Percentiles rank a stretch among this genome's conserved stretches.
Evolutionary conservation across 257 asterid genomes (phyloP).

Genomic region (Prunella vulgaris): DNA sequence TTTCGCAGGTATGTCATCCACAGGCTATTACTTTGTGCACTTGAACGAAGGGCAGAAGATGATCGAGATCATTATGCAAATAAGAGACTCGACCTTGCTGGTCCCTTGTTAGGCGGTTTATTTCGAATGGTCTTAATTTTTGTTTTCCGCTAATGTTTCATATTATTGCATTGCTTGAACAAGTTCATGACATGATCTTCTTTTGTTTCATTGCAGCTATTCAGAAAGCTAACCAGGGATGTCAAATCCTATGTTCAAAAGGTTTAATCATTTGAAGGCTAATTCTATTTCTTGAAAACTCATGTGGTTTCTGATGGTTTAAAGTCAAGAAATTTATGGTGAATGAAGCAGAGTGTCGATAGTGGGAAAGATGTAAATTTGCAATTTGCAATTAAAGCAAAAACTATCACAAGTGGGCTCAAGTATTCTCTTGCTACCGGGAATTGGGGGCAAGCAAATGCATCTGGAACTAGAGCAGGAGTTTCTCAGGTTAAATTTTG

Average conservation of each 20-base stretch:
- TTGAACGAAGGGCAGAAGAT: slow-evolving; percentile 79
- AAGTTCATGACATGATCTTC: slow-evolving; percentile 1
- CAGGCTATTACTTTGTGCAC: slow-evolving; percentile 66
- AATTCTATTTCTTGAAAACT: slow-evolving; percentile 4
- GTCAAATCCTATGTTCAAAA: slow-evolving; percentile 77
- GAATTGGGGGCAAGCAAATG: slow-evolving; percentile 93
- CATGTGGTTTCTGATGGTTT: slow-evolving; percentile 11
- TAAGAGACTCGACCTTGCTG: slow-evolving; percentile 87
- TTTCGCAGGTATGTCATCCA: slow-evolving; percentile 63
- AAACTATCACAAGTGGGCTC: slow-evolving; percentile 82
- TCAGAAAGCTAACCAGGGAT: slow-evolving; percentile 75
- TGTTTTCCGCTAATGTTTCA: neutral
- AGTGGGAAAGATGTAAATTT: slow-evolving; percentile 78
- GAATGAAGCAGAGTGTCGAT: slow-evolving; percentile 57
- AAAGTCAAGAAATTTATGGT: slow-evolving; percentile 11
- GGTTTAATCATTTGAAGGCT: slow-evolving; percentile 37
- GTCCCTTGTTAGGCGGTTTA: slow-evolving; percentile 68
- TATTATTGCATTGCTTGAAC: neutral
- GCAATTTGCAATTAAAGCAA: slow-evolving; percentile 86
- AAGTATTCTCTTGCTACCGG: slow-evolving; percentile 85
- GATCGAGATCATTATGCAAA: slow-evolving; percentile 87
- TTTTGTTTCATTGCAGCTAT: slow-evolving; percentile 45
- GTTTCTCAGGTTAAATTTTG: slow-evolving; percentile 58
- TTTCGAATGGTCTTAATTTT: slow-evolving; percentile 55
- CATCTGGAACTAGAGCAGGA: slow-evolving; percentile 85